These are phyloP conservation scores for Ochromonas danica DNA, from an alignment of 108 stramenopile species.

Conservation along the genomic window DNA sequence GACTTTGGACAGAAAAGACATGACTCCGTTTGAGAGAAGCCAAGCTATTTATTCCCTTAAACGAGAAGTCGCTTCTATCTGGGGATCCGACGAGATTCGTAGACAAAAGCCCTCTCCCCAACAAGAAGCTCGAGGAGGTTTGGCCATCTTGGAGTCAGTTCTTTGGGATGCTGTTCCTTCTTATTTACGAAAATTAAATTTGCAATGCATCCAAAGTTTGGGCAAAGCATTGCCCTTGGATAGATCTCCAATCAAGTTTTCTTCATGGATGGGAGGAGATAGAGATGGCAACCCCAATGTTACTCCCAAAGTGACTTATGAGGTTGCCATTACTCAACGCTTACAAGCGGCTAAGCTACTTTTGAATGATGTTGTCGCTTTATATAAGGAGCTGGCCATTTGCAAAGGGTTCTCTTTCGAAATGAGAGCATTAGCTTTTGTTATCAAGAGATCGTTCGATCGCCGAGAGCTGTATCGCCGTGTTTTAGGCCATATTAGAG, in stretches of 20 bases:
- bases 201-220: conserved; percentile 58
- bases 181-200: conserved; percentile 86
- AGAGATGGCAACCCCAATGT: conserved; percentile 96
- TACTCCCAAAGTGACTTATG: conserved; percentile 78
- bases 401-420: conserved; percentile 65
- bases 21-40: conserved; percentile 65
- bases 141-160: conserved; percentile 84
- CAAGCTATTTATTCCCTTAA: conserved; percentile 64
- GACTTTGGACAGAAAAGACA: conserved; percentile 45
- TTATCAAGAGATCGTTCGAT: not conserved
- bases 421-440: conserved; percentile 32
- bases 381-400: conserved; percentile 65
- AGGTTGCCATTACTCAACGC: conserved; percentile 75
- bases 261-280: conserved; percentile 93
- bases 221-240: conserved; percentile 77
- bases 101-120: conserved; percentile 84
- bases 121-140: conserved; percentile 85
- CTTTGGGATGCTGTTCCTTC: conserved; percentile 92
- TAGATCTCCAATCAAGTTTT: conserved; percentile 78
- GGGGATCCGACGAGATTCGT: conserved; percentile 68
- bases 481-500: not conserved
- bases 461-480: conserved; percentile 33
- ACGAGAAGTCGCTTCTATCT: conserved; percentile 54
- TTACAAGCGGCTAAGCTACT: conserved; percentile 77
- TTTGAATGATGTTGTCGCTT: conserved; percentile 65